Percentiles rank a stretch among this genome's conserved stretches.
These are phyloP conservation scores for Begonia loranthoides DNA, from an alignment of 306 rosid genomes.

Conservation along the genomic window DNA sequence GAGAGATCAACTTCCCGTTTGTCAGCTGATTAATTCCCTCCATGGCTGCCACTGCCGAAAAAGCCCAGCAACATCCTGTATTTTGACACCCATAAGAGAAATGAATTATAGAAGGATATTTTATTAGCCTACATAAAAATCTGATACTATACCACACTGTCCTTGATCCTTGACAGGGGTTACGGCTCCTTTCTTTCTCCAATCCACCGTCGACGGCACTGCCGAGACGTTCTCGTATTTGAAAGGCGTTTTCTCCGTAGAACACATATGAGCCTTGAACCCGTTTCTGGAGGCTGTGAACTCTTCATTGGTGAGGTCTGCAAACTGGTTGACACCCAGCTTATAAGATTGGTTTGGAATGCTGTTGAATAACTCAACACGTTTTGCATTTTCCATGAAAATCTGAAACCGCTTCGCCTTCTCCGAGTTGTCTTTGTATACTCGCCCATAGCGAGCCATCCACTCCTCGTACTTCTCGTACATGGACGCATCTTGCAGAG, in stretches of 20 bases:
- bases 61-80: too few species aligned
- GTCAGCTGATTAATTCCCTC: too few species aligned
- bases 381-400: constrained; percentile 19
- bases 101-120: too few species aligned
- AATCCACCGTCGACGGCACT: constrained; percentile 1
- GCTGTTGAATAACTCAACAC: constrained; percentile 15
- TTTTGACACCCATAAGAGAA: too few species aligned
- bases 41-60: too few species aligned
- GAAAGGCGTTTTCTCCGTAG: constrained; percentile 19
- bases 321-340: constrained; percentile 16
- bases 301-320: constrained; percentile 35
- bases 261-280: constrained; percentile 30
- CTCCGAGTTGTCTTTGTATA: constrained; percentile 10
- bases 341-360: constrained; percentile 22
- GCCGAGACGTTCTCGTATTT: constrained; percentile 18
- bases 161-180: too few species aligned
- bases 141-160: too few species aligned
- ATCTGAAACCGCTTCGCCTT: constrained; percentile 18
- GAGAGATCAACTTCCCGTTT: too few species aligned
- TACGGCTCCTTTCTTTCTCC: constrained; percentile 1
- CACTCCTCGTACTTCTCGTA: constrained; percentile 22
- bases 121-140: too few species aligned
- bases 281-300: constrained; percentile 20
- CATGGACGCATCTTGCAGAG: constrained; percentile 20
- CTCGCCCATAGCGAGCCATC: constrained; percentile 17